Base-by-base conservation (phyloP, 2,329 filamentous ascomycete genomes). In the Chalaropsis ovoidea region DNA sequence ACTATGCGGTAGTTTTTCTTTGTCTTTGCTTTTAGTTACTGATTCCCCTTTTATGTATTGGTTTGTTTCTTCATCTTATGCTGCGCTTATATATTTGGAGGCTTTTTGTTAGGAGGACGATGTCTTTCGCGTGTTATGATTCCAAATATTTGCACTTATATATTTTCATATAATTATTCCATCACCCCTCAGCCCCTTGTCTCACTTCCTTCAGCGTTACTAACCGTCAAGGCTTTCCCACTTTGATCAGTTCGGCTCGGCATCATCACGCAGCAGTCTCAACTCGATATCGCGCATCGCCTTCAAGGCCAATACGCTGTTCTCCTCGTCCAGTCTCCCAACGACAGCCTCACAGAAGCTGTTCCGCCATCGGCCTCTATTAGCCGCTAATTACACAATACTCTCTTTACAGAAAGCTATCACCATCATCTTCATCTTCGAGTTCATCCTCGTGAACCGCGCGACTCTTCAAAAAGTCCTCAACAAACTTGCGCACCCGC, bases 341-440 rank as follows among this genome's bases (percentile, higher is more conserved):
- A 35, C 5, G 6, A 39, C n/a, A n/a, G 43, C 43, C 27, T 35
- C 2, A 10, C 27, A 39, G 2, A 35, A 11, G 15, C 31, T 35
- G 27, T 19, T 8, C 7, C 27, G 27, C 31, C 22, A 45, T 27
- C 35, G 11, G 1, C 60, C 22, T 8, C 13, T 45, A n/a, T 19
- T 1, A 17, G 19, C 19, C 52, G 4, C 52, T 27, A 17, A 31
- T 15, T 35, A 17, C 15, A 19, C 8, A 7, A 1, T 7, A 17
- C 27, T 8, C 11, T 11, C 52, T 24, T 31, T 45, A 42, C 4
- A 62, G 27, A 17, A 42, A 62, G 35, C 61, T 62, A 11, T 65
- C 65, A 13, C 64, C 65, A 24, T 67, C 56, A n/a, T 67, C 65
- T 6, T 62, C 56, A 43, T 64, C 54, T 13, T 64, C 64, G 19